These are phyloP conservation scores for Melaleuca alternifolia DNA, from an alignment of 345 rosid genomes.

Conservation along the genomic window DNA sequence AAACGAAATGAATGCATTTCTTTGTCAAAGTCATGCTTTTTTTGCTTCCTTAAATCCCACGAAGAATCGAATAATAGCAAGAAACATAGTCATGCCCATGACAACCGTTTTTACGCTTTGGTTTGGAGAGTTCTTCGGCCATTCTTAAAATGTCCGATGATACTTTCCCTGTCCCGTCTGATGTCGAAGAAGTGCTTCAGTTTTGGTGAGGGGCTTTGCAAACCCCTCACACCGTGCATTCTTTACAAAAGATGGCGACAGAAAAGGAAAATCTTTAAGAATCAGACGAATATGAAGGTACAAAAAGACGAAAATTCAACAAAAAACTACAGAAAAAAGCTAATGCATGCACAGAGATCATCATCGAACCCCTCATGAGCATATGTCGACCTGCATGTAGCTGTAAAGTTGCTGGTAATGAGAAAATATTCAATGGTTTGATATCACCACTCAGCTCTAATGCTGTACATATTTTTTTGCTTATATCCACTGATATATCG, in stretches of 20 bases:
- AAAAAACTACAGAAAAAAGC: neutral
- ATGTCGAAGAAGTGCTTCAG: neutral
- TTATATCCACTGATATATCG: too few species aligned
- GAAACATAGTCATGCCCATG: neutral
- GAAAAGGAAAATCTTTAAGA: neutral
- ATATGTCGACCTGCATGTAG: neutral
- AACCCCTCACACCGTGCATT: neutral
- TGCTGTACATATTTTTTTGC: too few species aligned
- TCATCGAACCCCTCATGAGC: neutral
- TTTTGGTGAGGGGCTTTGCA: neutral
- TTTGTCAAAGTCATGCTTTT: neutral
- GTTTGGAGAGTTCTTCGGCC: neutral
- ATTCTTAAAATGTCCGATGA: neutral
- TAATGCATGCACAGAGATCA: neutral
- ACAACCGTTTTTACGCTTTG: neutral
- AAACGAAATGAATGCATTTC: neutral
- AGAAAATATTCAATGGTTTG: too few species aligned
- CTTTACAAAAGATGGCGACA: neutral
- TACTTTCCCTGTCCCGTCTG: neutral
- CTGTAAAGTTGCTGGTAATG: neutral
- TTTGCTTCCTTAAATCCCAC: neutral
- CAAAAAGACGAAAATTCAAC: neutral
- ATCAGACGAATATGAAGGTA: neutral
- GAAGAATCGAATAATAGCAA: neutral
- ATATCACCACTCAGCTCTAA: too few species aligned